A percentile compares a stretch with the other conserved stretches of the same genome.
Evolutionary conservation across 2,329 filamentous ascomycete species (phyloP).

Genomic region (Pochonia chlamydosporia): DNA sequence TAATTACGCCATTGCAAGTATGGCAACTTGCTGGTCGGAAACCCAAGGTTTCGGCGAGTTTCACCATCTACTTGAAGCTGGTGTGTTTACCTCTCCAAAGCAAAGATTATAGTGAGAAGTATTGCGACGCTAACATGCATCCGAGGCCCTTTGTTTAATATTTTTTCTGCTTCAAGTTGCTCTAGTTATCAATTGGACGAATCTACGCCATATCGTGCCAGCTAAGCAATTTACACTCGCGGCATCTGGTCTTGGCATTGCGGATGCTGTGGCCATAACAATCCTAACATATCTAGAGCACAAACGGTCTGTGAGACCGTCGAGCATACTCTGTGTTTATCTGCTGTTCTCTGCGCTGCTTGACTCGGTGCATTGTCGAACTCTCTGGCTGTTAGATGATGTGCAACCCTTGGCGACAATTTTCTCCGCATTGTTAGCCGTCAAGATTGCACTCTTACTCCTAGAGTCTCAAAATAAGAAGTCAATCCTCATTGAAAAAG

Average conservation of each 20-base stretch:
- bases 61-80: no score
- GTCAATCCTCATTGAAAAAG: no score
- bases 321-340: constrained; percentile 30
- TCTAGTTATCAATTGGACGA: neutral
- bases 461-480: no score
- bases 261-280: constrained; percentile 17
- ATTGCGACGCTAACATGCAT: no score
- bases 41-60: no score
- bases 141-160: no score
- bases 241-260: constrained; percentile 19
- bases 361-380: constrained; percentile 28
- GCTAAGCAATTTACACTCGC: constrained; percentile 3
- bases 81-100: no score
- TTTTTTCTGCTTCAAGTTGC: neutral
- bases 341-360: constrained; percentile 27
- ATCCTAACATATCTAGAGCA: constrained; percentile 26
- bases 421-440: constrained; percentile 21
- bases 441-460: constrained; percentile 12
- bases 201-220: no score
- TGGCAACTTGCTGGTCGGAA: no score
- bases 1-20: neutral
- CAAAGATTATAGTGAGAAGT: no score
- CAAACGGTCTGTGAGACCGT: constrained; percentile 28
- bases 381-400: constrained; percentile 12
- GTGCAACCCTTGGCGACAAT: constrained; percentile 19